Evolutionary conservation across 192 early-diverging fungal genomes (phyloP), one percentile per base, ranked within the genome.

Genomic region (Coemansia sp.): DNA sequence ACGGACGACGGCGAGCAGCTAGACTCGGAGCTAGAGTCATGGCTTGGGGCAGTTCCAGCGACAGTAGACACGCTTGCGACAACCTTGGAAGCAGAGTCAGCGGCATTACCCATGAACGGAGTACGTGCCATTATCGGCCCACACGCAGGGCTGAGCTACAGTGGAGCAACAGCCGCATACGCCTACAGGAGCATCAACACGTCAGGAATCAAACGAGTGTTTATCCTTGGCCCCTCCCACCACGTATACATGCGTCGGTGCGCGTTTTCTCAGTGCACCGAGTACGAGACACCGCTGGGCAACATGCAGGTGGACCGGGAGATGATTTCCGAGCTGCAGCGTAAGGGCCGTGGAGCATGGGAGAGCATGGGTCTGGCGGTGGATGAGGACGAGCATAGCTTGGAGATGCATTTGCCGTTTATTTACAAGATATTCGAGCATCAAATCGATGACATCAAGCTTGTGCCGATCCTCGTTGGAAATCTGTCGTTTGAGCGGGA

Each of bases 341-440:
- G 83, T 35, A 92, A 90, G 0, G 86, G 89, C 1, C 62, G 57
- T 38, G 64, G 50, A 14, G 40, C 85, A 4, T 98, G 96, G 84
- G 55, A 65, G 6, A 58, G 66, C 40, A 94, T 98, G 94, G 82
- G 66, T 23, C 66, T 70, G 9, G 42, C 72, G 11, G 86, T 82
- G 6, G 97, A 99, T 68, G 94, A 98, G 70, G 89, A 93, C 44
- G 97, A 99, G 73, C 97, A 99, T 74, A 96, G 94, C 74, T 88
- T 99, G 69, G 97, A 98, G 72, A 94, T 99, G 95, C 96, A 99
- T 68, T 70, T 98, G 61, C 97, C 97, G 10, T 98, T 89, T 78
- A 87, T 92, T 6, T 90, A 90, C 80, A 92, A 93, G 73, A 84
- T 91, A 23, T 91, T 98, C 80, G 87, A 90, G 75, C 65, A 49